Evolutionary conservation across 495 filamentous ascomycete species (phyloP).

Genomic region (Lophium mytilinum): DNA sequence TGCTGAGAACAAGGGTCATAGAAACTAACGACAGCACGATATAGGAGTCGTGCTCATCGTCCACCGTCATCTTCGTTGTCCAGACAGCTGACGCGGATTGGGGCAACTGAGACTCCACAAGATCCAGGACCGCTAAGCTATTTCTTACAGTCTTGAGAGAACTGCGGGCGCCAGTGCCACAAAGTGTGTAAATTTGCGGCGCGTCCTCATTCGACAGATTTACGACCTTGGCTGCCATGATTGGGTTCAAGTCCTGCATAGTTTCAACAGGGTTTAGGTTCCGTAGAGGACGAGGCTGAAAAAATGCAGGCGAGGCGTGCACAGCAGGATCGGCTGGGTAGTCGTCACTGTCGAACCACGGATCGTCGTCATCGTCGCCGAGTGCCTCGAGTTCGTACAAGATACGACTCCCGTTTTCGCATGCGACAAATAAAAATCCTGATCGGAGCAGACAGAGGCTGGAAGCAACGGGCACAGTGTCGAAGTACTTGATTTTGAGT

Average conservation of each 20-base stretch:
- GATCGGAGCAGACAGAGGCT: slow-evolving; percentile 89
- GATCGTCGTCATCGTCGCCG: slow-evolving; percentile 88
- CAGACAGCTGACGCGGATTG: slow-evolving; percentile 82
- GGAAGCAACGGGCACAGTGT: slow-evolving; percentile 82
- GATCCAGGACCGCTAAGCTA: slow-evolving; percentile 85
- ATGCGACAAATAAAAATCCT: slow-evolving; percentile 88
- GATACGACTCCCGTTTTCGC: slow-evolving; percentile 85
- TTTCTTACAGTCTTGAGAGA: slow-evolving; percentile 87
- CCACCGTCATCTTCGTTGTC: slow-evolving; percentile 81
- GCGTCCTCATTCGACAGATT: slow-evolving; percentile 88
- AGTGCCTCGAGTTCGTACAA: slow-evolving; percentile 98
- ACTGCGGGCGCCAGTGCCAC: slow-evolving; percentile 79
- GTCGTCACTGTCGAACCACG: slow-evolving; percentile 55
- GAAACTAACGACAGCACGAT: slow-evolving; percentile 64
- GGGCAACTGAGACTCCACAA: slow-evolving; percentile 84
- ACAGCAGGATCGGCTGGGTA: slow-evolving; percentile 66
- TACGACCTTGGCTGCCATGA: slow-evolving; percentile 80
- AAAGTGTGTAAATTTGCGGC: slow-evolving; percentile 90
- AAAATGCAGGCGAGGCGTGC: slow-evolving; percentile 67
- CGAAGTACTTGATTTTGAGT: slow-evolving; percentile 95
- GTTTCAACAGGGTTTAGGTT: slow-evolving; percentile 81
- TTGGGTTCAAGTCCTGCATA: slow-evolving; percentile 81
- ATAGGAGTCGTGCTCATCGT: slow-evolving; percentile 75
- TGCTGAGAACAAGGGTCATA: slow-evolving; percentile 77
- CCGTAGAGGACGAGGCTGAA: slow-evolving; percentile 68